Evolutionary conservation across 1,284 basidiomycete genomes (phyloP), one percentile per base, ranked within the genome.

Genomic region (Marasmius tenuissimus): DNA sequence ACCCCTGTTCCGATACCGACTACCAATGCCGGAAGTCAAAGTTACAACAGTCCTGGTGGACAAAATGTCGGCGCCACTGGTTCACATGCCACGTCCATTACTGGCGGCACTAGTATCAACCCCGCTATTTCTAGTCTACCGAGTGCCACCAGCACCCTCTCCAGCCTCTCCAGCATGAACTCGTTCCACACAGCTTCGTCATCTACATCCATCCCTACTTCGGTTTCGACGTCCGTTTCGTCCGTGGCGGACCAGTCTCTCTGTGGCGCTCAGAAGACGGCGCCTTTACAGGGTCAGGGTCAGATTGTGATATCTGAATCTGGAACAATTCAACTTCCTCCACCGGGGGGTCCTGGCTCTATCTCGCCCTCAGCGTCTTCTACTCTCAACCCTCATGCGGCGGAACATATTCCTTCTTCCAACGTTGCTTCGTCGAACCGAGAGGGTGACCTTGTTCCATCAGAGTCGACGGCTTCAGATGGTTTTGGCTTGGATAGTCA

Each of bases 171-270:
- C 53, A 59, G 53, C 34, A 42, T 55, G 7, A 54, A 47, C 37
- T 57, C 62, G 14, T 63, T 63, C 45, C 59, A 60, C 37, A 60
- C 62, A 39, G 58, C 62, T n/a, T 63, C 62, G 39, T 63, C 62
- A 14, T 60, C 62, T 37, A 49, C 57, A 11, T 58, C 61, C 3
- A 52, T 62, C 18, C 57, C 56, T 11, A 63, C 62, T 11, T 60
- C 62, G 4, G 57, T 63, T 12, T 63, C 61, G 8, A 57, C 58
- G 33, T 57, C 61, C 38, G 54, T 47, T 39, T 63, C 62, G 14
- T 27, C 20, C 27, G 50, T n/a, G 10, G 20, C 1, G 16, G 27
- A 51, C 34, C 4, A 60, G 22, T 34, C 40, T 60, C 39, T 27
- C 57, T 18, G 42, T 39, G 22, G 47, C 33, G 27, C 40, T 16